Percentiles rank a stretch among this genome's conserved stretches.
Conservation (phyloP, 768 basidiomycete species). For the Tulasnella calospora region DNA sequence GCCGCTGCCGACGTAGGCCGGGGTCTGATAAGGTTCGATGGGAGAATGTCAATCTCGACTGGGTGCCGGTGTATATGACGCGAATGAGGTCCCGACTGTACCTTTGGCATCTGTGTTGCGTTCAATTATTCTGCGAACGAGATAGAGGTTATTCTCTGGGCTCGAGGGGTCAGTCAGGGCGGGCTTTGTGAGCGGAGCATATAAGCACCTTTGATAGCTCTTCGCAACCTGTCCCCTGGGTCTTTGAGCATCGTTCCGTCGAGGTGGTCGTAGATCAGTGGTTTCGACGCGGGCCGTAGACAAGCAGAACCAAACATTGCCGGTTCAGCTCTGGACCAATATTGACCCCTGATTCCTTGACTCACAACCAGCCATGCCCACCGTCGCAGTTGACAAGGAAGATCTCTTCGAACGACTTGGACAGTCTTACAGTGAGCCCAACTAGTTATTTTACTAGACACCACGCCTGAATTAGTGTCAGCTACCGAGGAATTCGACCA, state of each 20-base stretch:
- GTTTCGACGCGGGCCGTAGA: constrained; percentile 6
- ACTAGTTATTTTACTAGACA: constrained; percentile 10
- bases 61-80: not conserved
- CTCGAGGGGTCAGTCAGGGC: not conserved
- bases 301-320: constrained; percentile 1
- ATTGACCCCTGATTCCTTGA: constrained; percentile 1
- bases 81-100: constrained; percentile 7
- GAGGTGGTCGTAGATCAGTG: not conserved
- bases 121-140: constrained; percentile 81
- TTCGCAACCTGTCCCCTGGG: constrained; percentile 26
- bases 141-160: constrained; percentile 88
- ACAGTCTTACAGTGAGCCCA: constrained; percentile 64
- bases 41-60: not conserved
- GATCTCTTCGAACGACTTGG: constrained; percentile 88
- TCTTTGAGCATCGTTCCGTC: constrained; percentile 23
- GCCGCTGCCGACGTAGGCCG: not conserved
- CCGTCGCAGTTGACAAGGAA: constrained; percentile 90
- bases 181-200: no score
- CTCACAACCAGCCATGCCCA: constrained; percentile 61
- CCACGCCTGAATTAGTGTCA: constrained; percentile 37
- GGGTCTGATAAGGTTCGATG: not conserved
- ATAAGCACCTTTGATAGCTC: constrained; percentile 28
- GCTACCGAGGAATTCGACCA: constrained; percentile 93
- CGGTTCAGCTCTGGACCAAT: constrained; percentile 8
- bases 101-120: constrained; percentile 17